Base-by-base conservation (phyloP, 2,329 filamentous ascomycete genomes). In the Cercospora zeae-maydis region DNA sequence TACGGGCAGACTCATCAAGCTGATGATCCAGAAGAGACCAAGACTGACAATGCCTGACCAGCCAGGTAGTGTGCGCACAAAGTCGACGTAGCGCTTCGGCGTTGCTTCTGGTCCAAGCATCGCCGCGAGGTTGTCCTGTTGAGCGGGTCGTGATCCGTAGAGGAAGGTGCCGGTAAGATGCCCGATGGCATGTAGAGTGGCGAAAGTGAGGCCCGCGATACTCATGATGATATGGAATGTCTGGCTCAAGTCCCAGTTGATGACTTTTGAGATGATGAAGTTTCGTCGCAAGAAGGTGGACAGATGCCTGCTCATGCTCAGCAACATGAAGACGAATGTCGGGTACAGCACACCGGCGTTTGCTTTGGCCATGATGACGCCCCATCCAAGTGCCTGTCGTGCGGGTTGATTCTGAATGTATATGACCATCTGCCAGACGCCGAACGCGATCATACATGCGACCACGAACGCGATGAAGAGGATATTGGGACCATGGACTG, bases 231-330 rank as follows among this genome's bases (percentile, higher is more conserved):
- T 80, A 59, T 86, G 84, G 49, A 86, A 86, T 0, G 76, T 76
- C 63, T 84, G 83, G 0, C 79, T 81, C 1, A 83, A 70, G 63
- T 86, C 83, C 82, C 82, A 84, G 65, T 86, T 85, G 72, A 85
- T 76, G 71, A 86, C 82, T 0, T 81, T 77, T 2, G 81, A 83
- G 62, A 85, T 74, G 58, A 78, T 75, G 65, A 82, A 83, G 10
- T 78, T 83, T n/a, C 79, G 74, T 14, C 83, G 78, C 39, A 84
- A 70, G 59, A 79, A 80, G 0, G 83, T 86, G 1, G 83, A 80
- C 19, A 84, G 78, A 73, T 83, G 84, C 30, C 84, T 75, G 13
- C 81, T 84, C 83, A 86, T 86, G 68, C 82, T 84, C 4, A 86
- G 73, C 6, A 86, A 76, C 61, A 86, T 75, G 67, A 86, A 85